These are phyloP conservation scores for Drechslerella dactyloides DNA, from an alignment of 2,329 filamentous ascomycete species.

Conservation along the genomic window DNA sequence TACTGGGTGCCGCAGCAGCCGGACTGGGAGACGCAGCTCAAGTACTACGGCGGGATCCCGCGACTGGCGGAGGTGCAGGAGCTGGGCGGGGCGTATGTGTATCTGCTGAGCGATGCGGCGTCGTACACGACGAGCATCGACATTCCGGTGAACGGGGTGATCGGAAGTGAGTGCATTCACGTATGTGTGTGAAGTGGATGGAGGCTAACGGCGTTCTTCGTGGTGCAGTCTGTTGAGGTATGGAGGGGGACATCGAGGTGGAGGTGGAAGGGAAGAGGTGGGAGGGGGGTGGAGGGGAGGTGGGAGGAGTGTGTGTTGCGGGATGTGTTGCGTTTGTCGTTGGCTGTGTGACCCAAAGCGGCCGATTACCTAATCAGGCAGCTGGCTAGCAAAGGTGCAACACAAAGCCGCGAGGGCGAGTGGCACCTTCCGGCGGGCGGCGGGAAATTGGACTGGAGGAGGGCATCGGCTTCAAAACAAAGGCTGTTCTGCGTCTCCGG, in stretches of 20 bases:
- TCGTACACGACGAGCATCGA: slow-evolving; percentile 63
- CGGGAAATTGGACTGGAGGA: too few relatives aligned
- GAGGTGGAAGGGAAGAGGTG: too few relatives aligned
- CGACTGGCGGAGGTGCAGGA: slow-evolving; percentile 63
- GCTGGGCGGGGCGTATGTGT: slow-evolving; percentile 64
- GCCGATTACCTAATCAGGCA: too few relatives aligned
- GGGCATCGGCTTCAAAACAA: too few relatives aligned
- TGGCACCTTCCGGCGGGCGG: too few relatives aligned
- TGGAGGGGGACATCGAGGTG: neutral
- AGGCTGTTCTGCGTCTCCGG: too few relatives aligned
- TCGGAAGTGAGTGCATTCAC: slow-evolving; percentile 55
- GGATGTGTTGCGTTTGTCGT: too few relatives aligned
- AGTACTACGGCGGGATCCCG: slow-evolving; percentile 65
- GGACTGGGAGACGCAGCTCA: slow-evolving; percentile 64
- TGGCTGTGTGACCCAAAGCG: too few relatives aligned
- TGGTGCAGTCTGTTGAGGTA: neutral
- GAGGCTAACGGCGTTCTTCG: neutral
- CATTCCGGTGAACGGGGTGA: slow-evolving; percentile 60
- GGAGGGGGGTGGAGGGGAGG: too few relatives aligned
- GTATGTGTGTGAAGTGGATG: neutral
- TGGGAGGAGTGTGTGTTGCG: too few relatives aligned
- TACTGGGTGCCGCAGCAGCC: slow-evolving; percentile 62
- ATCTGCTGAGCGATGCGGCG: slow-evolving; percentile 64
- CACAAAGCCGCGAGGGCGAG: too few relatives aligned
- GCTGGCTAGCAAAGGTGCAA: too few relatives aligned